Percentiles rank a stretch among this genome's conserved stretches.
Conservation (phyloP, 176 grass and related monocot species). For the Oryza meridionalis region DNA sequence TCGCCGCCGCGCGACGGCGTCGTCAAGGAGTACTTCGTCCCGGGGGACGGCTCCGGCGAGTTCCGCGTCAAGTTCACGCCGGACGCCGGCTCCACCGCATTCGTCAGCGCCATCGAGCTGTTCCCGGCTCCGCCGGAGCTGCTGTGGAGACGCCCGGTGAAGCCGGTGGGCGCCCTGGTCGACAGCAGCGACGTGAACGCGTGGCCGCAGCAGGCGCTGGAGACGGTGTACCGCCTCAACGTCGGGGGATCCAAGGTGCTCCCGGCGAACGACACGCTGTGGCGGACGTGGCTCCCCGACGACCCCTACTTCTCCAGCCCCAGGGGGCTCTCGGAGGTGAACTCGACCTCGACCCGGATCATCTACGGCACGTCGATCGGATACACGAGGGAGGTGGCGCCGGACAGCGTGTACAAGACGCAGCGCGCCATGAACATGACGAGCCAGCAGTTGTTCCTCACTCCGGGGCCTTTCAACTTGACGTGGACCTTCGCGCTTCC, state of each 20-base stretch:
- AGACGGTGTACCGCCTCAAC: conserved; percentile 71
- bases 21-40: conserved; percentile 79
- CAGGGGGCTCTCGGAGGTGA: background rate
- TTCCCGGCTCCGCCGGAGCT: conserved; percentile 53
- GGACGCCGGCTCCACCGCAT: conserved; percentile 32
- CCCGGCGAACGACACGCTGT: conserved; percentile 47
- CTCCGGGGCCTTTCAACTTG: conserved; percentile 39
- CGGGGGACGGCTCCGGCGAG: background rate
- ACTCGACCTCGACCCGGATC: background rate
- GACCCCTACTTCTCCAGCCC: conserved; percentile 37
- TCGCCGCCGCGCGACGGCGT: conserved; percentile 26
- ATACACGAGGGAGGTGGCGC: conserved; percentile 40
- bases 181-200: accelerated
- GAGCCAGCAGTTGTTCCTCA: background rate
- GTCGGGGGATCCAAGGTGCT: conserved; percentile 57
- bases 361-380: background rate
- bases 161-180: background rate
- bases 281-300: conserved; percentile 74
- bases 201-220: conserved; percentile 34
- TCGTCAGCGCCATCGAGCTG: conserved; percentile 61
- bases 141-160: background rate
- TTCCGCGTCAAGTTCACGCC: conserved; percentile 45
- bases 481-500: conserved; percentile 56
- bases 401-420: conserved; percentile 53
- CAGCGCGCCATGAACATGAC: conserved; percentile 41